Conservation (phyloP, 2,329 filamentous ascomycete genomes). For the Beauveria asiatica region DNA sequence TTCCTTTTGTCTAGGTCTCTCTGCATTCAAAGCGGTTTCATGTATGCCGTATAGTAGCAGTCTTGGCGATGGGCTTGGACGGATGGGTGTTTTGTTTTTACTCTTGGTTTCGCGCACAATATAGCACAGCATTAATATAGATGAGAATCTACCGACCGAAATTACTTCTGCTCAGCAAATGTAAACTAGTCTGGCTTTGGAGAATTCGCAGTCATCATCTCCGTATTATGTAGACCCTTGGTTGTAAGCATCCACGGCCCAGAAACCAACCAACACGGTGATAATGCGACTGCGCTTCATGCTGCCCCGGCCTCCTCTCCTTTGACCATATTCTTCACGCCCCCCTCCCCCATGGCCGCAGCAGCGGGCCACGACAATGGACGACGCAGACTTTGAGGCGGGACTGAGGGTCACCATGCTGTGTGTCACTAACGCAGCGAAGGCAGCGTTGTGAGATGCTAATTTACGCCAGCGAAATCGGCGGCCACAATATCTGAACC, state of each 20-base stretch:
- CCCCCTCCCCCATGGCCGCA: too few relatives aligned
- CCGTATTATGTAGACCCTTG: too few relatives aligned
- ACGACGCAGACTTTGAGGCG: background rate
- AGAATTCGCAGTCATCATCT: too few relatives aligned
- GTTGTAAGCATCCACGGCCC: too few relatives aligned
- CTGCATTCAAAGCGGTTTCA: background rate
- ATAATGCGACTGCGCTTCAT: too few relatives aligned
- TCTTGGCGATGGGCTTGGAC: background rate
- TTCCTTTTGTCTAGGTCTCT: background rate
- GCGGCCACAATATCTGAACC: background rate
- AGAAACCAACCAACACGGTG: too few relatives aligned
- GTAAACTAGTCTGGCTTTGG: too few relatives aligned
- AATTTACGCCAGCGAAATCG: background rate
- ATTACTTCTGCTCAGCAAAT: too few relatives aligned
- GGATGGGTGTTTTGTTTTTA: background rate
- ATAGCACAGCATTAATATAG: background rate
- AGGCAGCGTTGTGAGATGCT: background rate
- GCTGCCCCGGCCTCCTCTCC: too few relatives aligned
- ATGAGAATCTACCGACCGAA: too few relatives aligned
- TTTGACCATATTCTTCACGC: too few relatives aligned
- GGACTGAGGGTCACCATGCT: background rate
- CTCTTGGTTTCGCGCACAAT: background rate
- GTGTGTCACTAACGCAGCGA: background rate
- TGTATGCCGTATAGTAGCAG: background rate
- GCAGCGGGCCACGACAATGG: background rate